Percentiles rank a stretch among this genome's conserved stretches.
Evolutionary conservation across 495 filamentous ascomycete species (phyloP).

Genomic region (Sporormia fimetaria): DNA sequence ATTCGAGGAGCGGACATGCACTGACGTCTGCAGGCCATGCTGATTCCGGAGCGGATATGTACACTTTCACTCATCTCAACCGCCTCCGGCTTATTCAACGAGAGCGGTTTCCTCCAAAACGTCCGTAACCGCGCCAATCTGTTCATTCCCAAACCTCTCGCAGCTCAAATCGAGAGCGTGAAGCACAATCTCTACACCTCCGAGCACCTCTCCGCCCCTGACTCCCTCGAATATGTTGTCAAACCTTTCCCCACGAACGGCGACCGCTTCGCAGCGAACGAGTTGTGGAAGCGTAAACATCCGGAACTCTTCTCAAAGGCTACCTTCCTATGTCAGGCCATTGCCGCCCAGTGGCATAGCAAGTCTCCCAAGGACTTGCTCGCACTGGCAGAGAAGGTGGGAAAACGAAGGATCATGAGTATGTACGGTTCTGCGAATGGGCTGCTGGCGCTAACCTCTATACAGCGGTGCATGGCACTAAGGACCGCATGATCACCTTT

Average conservation of each 20-base stretch:
- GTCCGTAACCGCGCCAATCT: constrained; percentile 55
- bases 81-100: constrained; percentile 57
- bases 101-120: constrained; percentile 49
- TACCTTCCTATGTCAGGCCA: constrained; percentile 64
- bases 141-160: constrained; percentile 53
- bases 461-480: constrained; percentile 47
- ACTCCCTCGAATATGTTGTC: constrained; percentile 40
- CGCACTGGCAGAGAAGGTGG: constrained; percentile 51
- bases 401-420: constrained; percentile 59
- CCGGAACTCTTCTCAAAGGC: constrained; percentile 43
- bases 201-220: constrained; percentile 48
- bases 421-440: constrained; percentile 21
- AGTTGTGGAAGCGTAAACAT: constrained; percentile 54
- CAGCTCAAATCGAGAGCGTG: constrained; percentile 43
- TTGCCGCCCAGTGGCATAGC: constrained; percentile 70
- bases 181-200: constrained; percentile 50
- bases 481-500: constrained; percentile 62
- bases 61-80: constrained; percentile 62
- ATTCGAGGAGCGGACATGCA: too few species aligned
- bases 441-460: not conserved
- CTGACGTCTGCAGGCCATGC: constrained; percentile 34
- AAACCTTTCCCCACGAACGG: constrained; percentile 58
- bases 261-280: constrained; percentile 66
- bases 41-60: constrained; percentile 50
- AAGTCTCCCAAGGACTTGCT: constrained; percentile 54